Base-by-base conservation (phyloP, 164 flowering plant species). In the Stephania cephalantha region DNA sequence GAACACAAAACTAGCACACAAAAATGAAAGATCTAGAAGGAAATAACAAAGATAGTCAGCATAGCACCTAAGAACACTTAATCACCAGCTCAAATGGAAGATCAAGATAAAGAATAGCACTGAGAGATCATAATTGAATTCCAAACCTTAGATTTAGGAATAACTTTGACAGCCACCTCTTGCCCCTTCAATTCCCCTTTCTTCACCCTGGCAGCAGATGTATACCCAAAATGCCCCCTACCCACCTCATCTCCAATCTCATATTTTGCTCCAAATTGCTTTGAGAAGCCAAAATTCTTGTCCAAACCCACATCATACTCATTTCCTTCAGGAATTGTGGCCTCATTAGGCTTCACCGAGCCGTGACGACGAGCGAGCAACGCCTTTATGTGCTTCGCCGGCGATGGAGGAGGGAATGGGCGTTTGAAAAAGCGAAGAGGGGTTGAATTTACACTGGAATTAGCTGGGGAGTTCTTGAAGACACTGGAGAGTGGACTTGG, bases 361-460 rank as follows among this genome's bases (percentile, higher is more conserved):
- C 99, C 99, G 64, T 95, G 95, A 65, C 99, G 74, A 22, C 96
- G 80, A 11, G 95, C 91, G 1, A 95, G 89, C 84, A 95, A 78
- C 4, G 98, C 91, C 70, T 86, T 82, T n/a, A 95, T 95, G 78
- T 93, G 99, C 86, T 95, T 95, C 2, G 99, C 99, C n/a, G 99
- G 99, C 1, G 99, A 95, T 4, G 99, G 99, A 30, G 99, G 99
- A 0, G 97, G 97, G 69, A 93, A 95, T 0, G 97, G 96, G 17
- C 96, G 87, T 81, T 90, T 92, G 75, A 92, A 88, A 46, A 91
- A 46, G n/a, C 94, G 85, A 50, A 85, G 71, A 58, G 97, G 97
- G 9, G 97, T 91, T 0, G 96, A 91, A 71, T 48, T 84, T 9
- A 84, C 89, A 71, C 91, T 90, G 9, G 92, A 84, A 69, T 86